Conservation (phyloP, 371 early-diverging fungal genomes). For the Dinochytrium kinnereticum region DNA sequence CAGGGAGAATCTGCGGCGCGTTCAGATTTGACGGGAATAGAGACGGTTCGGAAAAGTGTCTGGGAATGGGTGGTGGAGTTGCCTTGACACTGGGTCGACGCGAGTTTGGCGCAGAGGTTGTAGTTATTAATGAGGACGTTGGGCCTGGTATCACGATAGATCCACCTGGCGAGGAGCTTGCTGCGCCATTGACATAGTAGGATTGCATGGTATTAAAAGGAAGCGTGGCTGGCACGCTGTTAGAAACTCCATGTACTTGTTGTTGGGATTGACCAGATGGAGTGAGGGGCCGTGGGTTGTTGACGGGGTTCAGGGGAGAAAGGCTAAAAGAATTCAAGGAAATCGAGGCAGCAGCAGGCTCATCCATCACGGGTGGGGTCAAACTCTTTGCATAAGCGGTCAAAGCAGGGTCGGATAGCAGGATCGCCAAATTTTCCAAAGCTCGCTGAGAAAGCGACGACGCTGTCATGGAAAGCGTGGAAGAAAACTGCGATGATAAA, state of each 20-base stretch:
- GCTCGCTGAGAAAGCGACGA: constrained; percentile 5
- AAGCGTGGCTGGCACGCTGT: no score
- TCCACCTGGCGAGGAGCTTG: background rate
- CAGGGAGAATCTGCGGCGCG: background rate
- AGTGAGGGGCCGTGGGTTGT: background rate
- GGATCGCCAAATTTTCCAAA: constrained; percentile 7
- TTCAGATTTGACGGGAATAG: background rate
- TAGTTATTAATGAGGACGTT: no score
- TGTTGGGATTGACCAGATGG: no score
- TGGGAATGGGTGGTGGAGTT: background rate
- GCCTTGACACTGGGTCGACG: background rate
- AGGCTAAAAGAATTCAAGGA: background rate
- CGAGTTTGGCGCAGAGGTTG: background rate
- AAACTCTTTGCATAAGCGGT: background rate
- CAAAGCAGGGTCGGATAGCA: constrained; percentile 3
- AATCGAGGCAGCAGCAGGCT: background rate
- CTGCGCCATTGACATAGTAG: background rate
- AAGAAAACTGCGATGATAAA: background rate
- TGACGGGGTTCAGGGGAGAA: background rate
- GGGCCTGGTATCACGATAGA: background rate
- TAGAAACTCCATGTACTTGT: no score
- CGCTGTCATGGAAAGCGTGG: background rate
- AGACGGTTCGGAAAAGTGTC: background rate
- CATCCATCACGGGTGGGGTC: background rate
- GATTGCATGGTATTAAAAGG: background rate